Evolutionary conservation across 768 basidiomycete genomes (phyloP).

Genomic region (Gyrodon lividus): DNA sequence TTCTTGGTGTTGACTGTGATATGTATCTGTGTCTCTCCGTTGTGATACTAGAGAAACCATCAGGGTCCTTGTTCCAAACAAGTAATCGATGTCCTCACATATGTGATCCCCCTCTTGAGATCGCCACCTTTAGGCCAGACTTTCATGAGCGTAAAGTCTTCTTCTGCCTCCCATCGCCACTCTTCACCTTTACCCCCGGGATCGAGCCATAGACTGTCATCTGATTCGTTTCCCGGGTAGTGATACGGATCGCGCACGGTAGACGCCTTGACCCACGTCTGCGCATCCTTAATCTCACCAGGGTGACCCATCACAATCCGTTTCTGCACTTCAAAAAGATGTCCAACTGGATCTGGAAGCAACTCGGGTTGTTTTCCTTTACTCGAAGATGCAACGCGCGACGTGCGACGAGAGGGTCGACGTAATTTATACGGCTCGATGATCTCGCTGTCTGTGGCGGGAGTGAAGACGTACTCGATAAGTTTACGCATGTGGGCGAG

Average conservation of each 20-base stretch:
- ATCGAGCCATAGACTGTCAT: slow-evolving; percentile 30
- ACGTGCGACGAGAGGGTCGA: slow-evolving; percentile 26
- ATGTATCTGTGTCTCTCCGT: slow-evolving; percentile 51
- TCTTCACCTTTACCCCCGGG: slow-evolving; percentile 40
- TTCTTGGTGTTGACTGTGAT: slow-evolving; percentile 57
- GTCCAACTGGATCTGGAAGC: slow-evolving; percentile 31
- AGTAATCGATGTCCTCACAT: slow-evolving; percentile 44
- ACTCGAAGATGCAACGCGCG: slow-evolving; percentile 5
- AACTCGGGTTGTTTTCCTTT: slow-evolving; percentile 22
- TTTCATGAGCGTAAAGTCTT: slow-evolving; percentile 58
- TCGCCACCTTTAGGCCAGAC: slow-evolving; percentile 52
- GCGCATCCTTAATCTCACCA: slow-evolving; percentile 53
- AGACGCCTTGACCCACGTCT: slow-evolving; percentile 52
- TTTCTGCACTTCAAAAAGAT: slow-evolving; percentile 62
- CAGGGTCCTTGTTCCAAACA: neutral
- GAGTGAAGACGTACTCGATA: slow-evolving; percentile 56
- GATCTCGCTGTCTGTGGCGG: slow-evolving; percentile 26
- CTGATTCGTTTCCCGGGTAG: slow-evolving; percentile 39
- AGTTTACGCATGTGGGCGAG: slow-evolving; percentile 64
- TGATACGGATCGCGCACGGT: slow-evolving; percentile 50
- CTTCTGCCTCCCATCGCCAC: slow-evolving; percentile 72
- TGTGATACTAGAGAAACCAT: slow-evolving; percentile 46
- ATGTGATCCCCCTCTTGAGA: slow-evolving; percentile 51
- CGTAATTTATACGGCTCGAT: slow-evolving; percentile 17
- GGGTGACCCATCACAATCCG: slow-evolving; percentile 42